Evolutionary conservation across 352 stramenopile species (phyloP), one percentile per base, ranked within the genome.

Genomic region (Aphanomyces stellatus): DNA sequence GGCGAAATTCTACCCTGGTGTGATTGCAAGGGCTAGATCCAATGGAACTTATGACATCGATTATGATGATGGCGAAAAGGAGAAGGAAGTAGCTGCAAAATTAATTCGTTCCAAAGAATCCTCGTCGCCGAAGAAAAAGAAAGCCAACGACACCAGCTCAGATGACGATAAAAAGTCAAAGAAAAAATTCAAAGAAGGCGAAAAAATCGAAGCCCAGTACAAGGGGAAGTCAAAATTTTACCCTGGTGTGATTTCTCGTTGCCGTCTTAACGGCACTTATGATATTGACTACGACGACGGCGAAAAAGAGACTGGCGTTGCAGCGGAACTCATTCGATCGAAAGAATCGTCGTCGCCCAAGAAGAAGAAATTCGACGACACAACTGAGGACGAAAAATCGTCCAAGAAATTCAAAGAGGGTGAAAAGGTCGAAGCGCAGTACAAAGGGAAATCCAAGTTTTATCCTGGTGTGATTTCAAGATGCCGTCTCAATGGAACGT

Each of bases 271-370:
- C 61, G 82, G 82, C 0, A 91, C 80, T 0, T 94, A 85, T 46
- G 77, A 89, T 53, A 76, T 81, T 51, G 72, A 84, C 49, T 93
- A 91, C 66, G 80, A 94, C 33, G 86, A 96, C 51, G 85, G 87
- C 22, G 82, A 91, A 42, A 76, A 76, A 41, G 81, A 89, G 41
- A 84, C 65, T 17, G 65, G 74, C 69, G 75, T 88, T 0, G 34
- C 71, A 4, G 61, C 28, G 27, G 70, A 76, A 6, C 69, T 71
- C 0, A 88, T 88, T 71, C 72, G 68, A 33, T 65, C 68, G 41
- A 34, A 34, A 27, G 74, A 72, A 55, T 67, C 65, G 41, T 72
- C 72, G 79, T 64, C 19, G 37, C 46, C 28, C n/a, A 17, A 24
- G 31, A 48, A 53, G 65, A 53, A 53, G 62, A 63, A 35, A 6